Evolutionary conservation across 1,139 yeast genomes (phyloP).

Genomic region (Debaryomyces robertsiae): DNA sequence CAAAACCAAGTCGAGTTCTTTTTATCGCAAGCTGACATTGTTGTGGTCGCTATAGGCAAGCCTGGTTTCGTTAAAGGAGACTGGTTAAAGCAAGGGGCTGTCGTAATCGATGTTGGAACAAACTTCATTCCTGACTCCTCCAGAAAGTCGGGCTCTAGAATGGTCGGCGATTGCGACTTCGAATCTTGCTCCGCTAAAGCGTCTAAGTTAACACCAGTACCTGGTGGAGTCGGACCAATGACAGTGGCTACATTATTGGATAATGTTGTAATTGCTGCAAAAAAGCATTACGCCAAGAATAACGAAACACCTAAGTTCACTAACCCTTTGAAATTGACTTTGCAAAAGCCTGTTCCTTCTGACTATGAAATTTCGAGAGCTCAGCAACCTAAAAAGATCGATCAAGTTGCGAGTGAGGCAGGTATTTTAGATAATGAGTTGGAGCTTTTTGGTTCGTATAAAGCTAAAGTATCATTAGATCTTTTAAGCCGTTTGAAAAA

Average conservation of each 20-base stretch:
- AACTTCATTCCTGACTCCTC: slow-evolving; percentile 78
- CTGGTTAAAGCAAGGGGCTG: slow-evolving; percentile 83
- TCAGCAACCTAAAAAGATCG: slow-evolving; percentile 84
- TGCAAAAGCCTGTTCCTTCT: slow-evolving; percentile 84
- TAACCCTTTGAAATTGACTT: slow-evolving; percentile 64
- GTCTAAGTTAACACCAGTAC: slow-evolving; percentile 88
- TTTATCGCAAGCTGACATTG: slow-evolving; percentile 79
- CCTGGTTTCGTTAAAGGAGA: slow-evolving; percentile 83
- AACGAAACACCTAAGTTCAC: slow-evolving; percentile 54
- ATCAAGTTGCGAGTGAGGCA: slow-evolving; percentile 79
- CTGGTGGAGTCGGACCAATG: slow-evolving; percentile 99
- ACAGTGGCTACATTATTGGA: slow-evolving; percentile 95
- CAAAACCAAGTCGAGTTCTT: slow-evolving; percentile 56
- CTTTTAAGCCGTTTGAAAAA: slow-evolving; percentile 70
- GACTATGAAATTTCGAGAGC: slow-evolving; percentile 91
- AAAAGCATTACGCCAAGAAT: slow-evolving; percentile 48
- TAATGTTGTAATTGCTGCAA: slow-evolving; percentile 84
- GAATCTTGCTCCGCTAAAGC: slow-evolving; percentile 68
- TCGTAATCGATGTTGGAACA: slow-evolving; percentile 95
- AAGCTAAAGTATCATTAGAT: slow-evolving; percentile 84
- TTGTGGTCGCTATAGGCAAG: slow-evolving; percentile 89
- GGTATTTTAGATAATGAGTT: slow-evolving; percentile 82
- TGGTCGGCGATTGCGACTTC: slow-evolving; percentile 94
- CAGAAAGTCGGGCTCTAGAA: slow-evolving; percentile 78
- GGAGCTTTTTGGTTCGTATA: slow-evolving; percentile 89